A percentile compares a stretch with the other conserved stretches of the same genome.
Conservation (phyloP, 352 stramenopile genomes). For the Phytophthora fragariae region DNA sequence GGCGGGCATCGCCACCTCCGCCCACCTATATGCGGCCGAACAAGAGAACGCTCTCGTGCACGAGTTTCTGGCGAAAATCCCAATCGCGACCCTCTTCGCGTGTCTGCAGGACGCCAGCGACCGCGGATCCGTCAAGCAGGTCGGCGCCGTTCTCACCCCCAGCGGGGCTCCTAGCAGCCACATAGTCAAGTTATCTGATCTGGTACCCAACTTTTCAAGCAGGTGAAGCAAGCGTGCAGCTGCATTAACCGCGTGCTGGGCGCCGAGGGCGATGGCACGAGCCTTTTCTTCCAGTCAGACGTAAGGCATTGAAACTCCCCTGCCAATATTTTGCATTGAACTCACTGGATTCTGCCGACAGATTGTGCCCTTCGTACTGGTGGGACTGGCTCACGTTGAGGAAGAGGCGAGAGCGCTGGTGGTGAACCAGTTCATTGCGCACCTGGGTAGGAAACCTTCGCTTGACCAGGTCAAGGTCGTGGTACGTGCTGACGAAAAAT, state of each 20-base stretch:
- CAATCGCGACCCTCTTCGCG: slow-evolving; percentile 69
- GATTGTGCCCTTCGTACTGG: slow-evolving; percentile 80
- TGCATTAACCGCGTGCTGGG: slow-evolving; percentile 83
- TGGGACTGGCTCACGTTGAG: slow-evolving; percentile 72
- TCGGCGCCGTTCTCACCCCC: slow-evolving; percentile 18
- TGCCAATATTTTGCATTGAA: not conserved
- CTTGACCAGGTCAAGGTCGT: slow-evolving; percentile 57
- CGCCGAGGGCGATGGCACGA: slow-evolving; percentile 52
- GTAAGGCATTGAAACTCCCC: slow-evolving; percentile 28
- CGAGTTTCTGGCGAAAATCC: slow-evolving; percentile 72
- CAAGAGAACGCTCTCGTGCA: slow-evolving; percentile 66
- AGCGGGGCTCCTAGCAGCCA: not conserved
- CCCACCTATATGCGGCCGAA: slow-evolving; percentile 41
- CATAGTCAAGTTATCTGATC: no score
- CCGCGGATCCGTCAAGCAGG: slow-evolving; percentile 62
- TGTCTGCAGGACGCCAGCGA: slow-evolving; percentile 86
- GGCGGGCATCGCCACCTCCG: slow-evolving; percentile 61
- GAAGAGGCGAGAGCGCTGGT: slow-evolving; percentile 68
- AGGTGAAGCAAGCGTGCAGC: slow-evolving; percentile 78
- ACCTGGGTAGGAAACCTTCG: slow-evolving; percentile 62
- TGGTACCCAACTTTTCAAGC: not conserved
- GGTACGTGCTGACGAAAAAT: slow-evolving; percentile 39
- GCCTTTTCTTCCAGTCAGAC: slow-evolving; percentile 80
- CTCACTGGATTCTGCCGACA: slow-evolving; percentile 14
- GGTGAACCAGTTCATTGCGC: slow-evolving; percentile 73